Evolutionary conservation across 768 basidiomycete species (phyloP).

Genomic region (Amanita molliuscula): DNA sequence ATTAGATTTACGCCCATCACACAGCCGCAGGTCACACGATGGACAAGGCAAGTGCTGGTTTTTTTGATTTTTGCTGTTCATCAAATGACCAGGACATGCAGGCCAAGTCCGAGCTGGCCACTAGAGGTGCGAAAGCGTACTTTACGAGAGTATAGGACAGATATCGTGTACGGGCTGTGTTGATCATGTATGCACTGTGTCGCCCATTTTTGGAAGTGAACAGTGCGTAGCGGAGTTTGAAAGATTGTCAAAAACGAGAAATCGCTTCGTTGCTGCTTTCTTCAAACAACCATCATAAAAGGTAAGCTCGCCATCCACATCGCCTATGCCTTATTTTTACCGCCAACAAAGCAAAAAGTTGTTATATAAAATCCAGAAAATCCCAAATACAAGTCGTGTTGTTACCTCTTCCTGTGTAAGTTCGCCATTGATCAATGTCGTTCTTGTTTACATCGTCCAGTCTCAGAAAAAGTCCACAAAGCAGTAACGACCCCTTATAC

Average conservation of each 20-base stretch:
- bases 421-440: constrained; percentile 13
- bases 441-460: constrained; percentile 18
- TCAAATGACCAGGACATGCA: constrained; percentile 18
- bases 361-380: constrained; percentile 70
- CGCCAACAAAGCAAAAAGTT: constrained; percentile 44
- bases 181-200: constrained; percentile 2
- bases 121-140: constrained; percentile 81
- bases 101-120: constrained; percentile 78
- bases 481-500: constrained; percentile 82
- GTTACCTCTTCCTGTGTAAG: constrained; percentile 57
- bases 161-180: constrained; percentile 7
- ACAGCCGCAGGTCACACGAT: constrained; percentile 80
- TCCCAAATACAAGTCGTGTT: constrained; percentile 58
- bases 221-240: constrained; percentile 37
- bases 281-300: constrained; percentile 62
- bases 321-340: constrained; percentile 10
- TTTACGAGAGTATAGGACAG: constrained; percentile 63
- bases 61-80: not conserved
- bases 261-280: constrained; percentile 23
- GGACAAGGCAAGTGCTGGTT: constrained; percentile 51
- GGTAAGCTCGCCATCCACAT: constrained; percentile 29
- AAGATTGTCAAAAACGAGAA: constrained; percentile 23
- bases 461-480: constrained; percentile 77
- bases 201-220: constrained; percentile 15
- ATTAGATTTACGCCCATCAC: constrained; percentile 68